These are phyloP conservation scores for Aspergillus nomiae DNA, from an alignment of 2,329 filamentous ascomycete species.

Conservation along the genomic window DNA sequence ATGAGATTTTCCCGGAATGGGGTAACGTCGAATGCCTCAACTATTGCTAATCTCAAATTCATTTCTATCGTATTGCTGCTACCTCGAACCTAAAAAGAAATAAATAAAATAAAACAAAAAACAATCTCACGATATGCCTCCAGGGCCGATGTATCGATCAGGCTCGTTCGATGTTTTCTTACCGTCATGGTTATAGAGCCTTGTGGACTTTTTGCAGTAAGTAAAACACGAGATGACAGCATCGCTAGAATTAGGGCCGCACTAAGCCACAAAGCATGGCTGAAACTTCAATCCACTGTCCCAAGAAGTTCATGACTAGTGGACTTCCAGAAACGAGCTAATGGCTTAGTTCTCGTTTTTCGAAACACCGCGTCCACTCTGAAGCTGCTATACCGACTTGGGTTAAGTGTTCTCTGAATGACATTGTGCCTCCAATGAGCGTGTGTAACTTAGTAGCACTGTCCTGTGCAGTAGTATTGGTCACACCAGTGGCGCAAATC, in stretches of 20 bases:
- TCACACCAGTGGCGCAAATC: neutral
- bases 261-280: conserved; percentile 15
- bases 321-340: conserved; percentile 24
- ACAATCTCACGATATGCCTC: too few relatives aligned
- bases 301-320: conserved; percentile 13
- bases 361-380: neutral
- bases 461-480: neutral
- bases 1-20: conserved; percentile 3
- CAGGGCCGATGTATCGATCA: too few relatives aligned
- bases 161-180: neutral
- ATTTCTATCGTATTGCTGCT: conserved; percentile 14
- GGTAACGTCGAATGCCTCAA: neutral
- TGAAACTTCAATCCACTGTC: conserved; percentile 16
- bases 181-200: neutral
- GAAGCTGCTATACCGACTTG: neutral
- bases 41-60: conserved; percentile 8
- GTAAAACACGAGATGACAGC: neutral
- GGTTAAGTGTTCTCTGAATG: conserved; percentile 4
- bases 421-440: neutral
- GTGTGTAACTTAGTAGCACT: neutral
- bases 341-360: conserved; percentile 5
- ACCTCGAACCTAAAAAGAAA: too few relatives aligned
- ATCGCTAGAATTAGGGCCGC: neutral
- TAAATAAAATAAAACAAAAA: too few relatives aligned
- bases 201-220: neutral